A percentile compares a stretch with the other conserved stretches of the same genome.
phyloP scores from a whole-genome alignment of 495 filamentous ascomycete genomes.

The Xylaria palmicola region DNA sequence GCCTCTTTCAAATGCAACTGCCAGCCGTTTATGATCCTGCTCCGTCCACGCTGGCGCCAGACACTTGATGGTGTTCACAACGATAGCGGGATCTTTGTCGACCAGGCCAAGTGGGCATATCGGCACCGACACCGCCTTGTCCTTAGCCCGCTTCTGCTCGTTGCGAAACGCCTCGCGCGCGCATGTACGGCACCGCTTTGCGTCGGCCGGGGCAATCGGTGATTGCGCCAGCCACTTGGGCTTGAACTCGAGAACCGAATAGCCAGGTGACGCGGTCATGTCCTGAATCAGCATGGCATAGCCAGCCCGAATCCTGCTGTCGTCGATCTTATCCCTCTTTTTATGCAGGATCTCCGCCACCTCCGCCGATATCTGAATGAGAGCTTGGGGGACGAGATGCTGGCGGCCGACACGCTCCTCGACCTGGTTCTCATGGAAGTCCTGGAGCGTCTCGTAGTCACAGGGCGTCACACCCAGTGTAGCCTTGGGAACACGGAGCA shows the following conservation, averaged over 20 bases:
- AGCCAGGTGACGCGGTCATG: conserved; percentile 57
- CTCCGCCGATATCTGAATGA: conserved; percentile 51
- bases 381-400: conserved; percentile 60
- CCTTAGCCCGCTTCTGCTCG: conserved; percentile 23
- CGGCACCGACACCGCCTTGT: conserved; percentile 14
- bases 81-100: conserved; percentile 29
- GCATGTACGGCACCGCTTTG: conserved; percentile 81
- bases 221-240: conserved; percentile 93
- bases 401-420: conserved; percentile 55
- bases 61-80: conserved; percentile 35
- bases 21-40: conserved; percentile 18
- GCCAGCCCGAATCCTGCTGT: conserved; percentile 55
- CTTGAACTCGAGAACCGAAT: conserved; percentile 74
- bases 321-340: conserved; percentile 23
- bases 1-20: conserved; percentile 21
- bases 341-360: conserved; percentile 35
- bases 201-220: conserved; percentile 64
- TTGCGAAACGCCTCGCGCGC: conserved; percentile 66
- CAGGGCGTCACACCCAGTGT: conserved; percentile 48
- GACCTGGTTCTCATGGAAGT: conserved; percentile 58
- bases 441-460: conserved; percentile 53
- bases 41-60: conserved; percentile 31
- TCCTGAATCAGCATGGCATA: conserved; percentile 76
- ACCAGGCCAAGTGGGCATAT: conserved; percentile 42
- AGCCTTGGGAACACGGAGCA: conserved; percentile 67